Percentiles rank a stretch among this genome's conserved stretches.
Conservation (phyloP, 2,329 filamentous ascomycete genomes). For the Dothistroma pini region DNA sequence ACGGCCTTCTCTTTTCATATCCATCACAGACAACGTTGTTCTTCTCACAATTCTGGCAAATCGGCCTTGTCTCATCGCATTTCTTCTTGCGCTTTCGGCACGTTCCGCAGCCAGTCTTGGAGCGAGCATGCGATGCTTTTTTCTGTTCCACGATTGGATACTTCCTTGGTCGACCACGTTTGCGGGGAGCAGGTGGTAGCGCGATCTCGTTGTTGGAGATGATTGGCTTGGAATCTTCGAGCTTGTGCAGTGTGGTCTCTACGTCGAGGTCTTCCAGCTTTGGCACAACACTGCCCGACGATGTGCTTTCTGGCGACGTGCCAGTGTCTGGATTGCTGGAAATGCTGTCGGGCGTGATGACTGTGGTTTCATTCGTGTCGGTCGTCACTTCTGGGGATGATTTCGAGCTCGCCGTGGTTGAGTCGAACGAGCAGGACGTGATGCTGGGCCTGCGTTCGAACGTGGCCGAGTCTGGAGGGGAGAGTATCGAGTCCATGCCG, state of each 20-base stretch:
- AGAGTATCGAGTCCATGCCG: conserved; percentile 12
- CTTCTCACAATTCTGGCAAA: conserved; percentile 80
- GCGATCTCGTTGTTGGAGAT: conserved; percentile 24
- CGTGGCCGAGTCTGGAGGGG: conserved; percentile 6
- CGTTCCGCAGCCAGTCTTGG: conserved; percentile 57
- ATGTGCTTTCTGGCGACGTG: conserved; percentile 2
- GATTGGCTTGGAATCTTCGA: conserved; percentile 26
- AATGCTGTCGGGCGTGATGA: conserved; percentile 25
- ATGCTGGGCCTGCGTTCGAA: conserved; percentile 9
- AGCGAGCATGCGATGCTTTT: conserved; percentile 72
- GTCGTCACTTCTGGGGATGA: conserved; percentile 13
- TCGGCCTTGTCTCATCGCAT: conserved; percentile 50
- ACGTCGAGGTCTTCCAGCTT: conserved; percentile 55
- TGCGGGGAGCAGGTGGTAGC: conserved; percentile 37
- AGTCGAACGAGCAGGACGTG: conserved; percentile 10
- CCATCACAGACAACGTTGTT: conserved; percentile 90
- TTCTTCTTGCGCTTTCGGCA: conserved; percentile 61
- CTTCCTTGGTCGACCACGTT: conserved; percentile 76
- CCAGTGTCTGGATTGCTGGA: neutral
- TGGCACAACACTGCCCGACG: conserved; percentile 34
- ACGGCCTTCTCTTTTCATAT: conserved; percentile 80
- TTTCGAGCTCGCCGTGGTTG: conserved; percentile 15
- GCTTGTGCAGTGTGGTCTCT: conserved; percentile 29
- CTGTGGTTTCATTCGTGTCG: conserved; percentile 5
- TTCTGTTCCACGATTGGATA: conserved; percentile 60